Evolutionary conservation across 352 stramenopile species (phyloP), one percentile per base, ranked within the genome.

Genomic region (Phytopythium kandeliae): DNA sequence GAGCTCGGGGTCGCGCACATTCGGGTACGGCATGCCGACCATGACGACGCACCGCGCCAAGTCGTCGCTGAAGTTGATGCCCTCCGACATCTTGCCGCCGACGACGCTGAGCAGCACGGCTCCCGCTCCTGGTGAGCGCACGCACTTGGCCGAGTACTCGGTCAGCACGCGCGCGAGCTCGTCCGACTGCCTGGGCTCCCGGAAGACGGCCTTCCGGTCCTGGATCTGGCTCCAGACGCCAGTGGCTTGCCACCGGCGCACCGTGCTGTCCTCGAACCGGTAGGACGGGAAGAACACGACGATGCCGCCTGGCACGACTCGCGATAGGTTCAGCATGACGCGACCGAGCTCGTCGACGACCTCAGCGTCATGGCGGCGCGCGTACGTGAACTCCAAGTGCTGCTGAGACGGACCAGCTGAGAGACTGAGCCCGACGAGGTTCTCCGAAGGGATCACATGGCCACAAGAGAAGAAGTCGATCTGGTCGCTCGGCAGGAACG

Each of bases 11-110:
- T 99, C 97, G 21, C 83, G 81, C 44, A 95, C 88, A 62, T 99
- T 98, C 40, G 97, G 90, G 71, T 98, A 99, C 7, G 97, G 97
- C 36, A 99, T 75, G 0, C 97, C 97, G 26, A 99, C 96, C 71
- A 99, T 98, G 15, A 99, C 82, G 25, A 99, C 94, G 59, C 94
- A 97, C 9, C 87, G 71, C 24, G 96, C 97, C 51, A 99, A 82
- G 9, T 99, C 96, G 62, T 99, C 92, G 54, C 84, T 97, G 67
- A 99, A 99, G 62, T 99, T 99, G 71, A 99, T 99, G 25, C 97
- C 97, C 82, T 99, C 97, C 3, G 91, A 98, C 79, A 99, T 97
- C 72, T 99, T 99, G 0, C 96, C 97, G 13, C 97, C 97, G 25
- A 99, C 95, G 0, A 99, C 97, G 55, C 91, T 98, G 17, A 99